Percentiles rank a stretch among this genome's conserved stretches.
These are phyloP conservation scores for Thalassiosira livingstoniorum DNA, from an alignment of 352 stramenopile genomes.

Conservation along the genomic window DNA sequence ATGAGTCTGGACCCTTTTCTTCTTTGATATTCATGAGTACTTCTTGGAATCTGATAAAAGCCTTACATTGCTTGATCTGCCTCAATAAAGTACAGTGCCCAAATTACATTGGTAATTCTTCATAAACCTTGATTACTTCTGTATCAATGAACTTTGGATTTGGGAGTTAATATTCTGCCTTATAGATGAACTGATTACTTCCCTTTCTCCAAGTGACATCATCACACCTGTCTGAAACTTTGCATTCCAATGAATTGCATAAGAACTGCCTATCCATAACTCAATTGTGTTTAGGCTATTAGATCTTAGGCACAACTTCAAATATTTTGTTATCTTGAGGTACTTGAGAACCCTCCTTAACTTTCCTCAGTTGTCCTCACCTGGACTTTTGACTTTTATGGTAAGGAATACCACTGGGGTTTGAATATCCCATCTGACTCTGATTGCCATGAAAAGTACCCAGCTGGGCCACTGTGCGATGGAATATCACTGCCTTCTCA, in stretches of 20 bases:
- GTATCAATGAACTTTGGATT: neutral
- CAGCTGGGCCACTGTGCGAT: neutral
- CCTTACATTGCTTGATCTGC: no score
- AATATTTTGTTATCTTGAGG: neutral
- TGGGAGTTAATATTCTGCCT: neutral
- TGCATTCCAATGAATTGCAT: neutral
- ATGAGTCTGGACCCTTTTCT: no score
- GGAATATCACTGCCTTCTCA: neutral
- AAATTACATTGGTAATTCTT: constrained; percentile 53
- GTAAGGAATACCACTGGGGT: constrained; percentile 1
- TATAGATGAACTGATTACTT: neutral
- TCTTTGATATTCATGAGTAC: no score
- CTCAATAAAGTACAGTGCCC: constrained; percentile 45
- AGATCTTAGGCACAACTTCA: neutral
- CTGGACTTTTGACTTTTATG: constrained; percentile 9
- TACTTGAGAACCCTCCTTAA: neutral
- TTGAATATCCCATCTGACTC: neutral
- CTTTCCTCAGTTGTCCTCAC: neutral
- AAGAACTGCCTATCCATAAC: neutral
- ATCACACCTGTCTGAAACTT: neutral
- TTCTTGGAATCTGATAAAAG: no score
- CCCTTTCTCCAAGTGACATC: neutral
- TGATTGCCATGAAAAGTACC: neutral
- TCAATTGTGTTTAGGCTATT: neutral
- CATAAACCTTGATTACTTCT: constrained; percentile 27